Conservation (phyloP, 768 basidiomycete genomes). For the Termitomyces sp. region DNA sequence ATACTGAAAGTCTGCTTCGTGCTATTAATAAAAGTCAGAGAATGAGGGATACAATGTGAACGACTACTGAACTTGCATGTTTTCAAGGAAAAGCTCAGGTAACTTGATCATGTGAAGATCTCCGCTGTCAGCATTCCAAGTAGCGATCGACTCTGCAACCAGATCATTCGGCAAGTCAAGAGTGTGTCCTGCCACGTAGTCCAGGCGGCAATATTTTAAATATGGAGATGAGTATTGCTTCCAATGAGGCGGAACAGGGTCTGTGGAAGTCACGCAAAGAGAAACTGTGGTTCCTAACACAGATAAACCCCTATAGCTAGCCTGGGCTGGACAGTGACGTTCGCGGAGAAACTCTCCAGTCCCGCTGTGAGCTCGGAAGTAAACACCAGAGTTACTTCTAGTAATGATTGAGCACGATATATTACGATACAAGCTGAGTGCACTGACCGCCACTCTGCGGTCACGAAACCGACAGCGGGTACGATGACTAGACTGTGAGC, state of each 20-base stretch:
- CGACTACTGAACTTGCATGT: background rate
- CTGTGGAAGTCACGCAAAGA: background rate
- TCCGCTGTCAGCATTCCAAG: background rate
- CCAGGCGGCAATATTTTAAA: background rate
- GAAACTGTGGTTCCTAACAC: slow-evolving; percentile 1
- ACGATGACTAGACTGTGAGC: too few species aligned
- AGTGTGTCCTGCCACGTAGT: background rate
- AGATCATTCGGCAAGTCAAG: background rate
- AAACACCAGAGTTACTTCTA: too few species aligned
- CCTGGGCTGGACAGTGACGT: slow-evolving; percentile 5
- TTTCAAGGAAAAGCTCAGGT: background rate
- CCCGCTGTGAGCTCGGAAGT: too few species aligned
- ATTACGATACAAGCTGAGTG: too few species aligned
- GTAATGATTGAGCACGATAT: too few species aligned
- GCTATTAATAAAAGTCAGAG: background rate
- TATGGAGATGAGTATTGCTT: background rate
- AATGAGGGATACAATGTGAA: background rate
- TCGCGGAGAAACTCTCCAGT: slow-evolving; percentile 9
- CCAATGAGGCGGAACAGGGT: background rate
- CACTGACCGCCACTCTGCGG: too few species aligned
- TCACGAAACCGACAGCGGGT: too few species aligned
- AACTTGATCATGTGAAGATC: background rate
- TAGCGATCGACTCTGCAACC: background rate
- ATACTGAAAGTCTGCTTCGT: background rate
- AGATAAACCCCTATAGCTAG: slow-evolving; percentile 4